Conservation (phyloP, 1,284 basidiomycete species). For the Apiotrichum domesticum region DNA sequence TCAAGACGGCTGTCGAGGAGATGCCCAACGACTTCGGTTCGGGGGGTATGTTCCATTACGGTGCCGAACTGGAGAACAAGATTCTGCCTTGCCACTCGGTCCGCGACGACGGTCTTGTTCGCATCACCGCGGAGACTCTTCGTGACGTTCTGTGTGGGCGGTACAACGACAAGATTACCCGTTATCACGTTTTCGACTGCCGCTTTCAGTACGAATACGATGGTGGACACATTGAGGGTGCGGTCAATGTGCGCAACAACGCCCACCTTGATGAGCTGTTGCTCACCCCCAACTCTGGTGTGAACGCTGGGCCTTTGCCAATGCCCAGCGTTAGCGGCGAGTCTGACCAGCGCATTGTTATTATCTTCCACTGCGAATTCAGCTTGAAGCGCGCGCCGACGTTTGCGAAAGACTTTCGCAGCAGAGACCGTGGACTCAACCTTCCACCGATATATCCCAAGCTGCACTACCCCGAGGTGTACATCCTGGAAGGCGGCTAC, state of each 20-base stretch:
- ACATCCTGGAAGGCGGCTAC: conserved; percentile 94
- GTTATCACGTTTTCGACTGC: conserved; percentile 85
- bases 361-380: conserved; percentile 98
- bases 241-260: conserved; percentile 86
- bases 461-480: conserved; percentile 94
- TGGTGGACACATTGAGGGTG: conserved; percentile 87
- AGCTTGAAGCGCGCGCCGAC: conserved; percentile 91
- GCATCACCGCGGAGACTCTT: conserved; percentile 75
- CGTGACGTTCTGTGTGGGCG: conserved; percentile 66
- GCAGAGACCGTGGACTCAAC: conserved; percentile 81
- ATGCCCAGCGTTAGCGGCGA: conserved; percentile 76
- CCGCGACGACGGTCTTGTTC: conserved; percentile 89
- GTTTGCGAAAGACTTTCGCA: conserved; percentile 86
- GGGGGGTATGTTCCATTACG: conserved; percentile 66
- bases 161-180: conserved; percentile 59
- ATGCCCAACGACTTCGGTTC: conserved; percentile 20
- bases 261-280: conserved; percentile 73
- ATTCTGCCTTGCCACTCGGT: conserved; percentile 89
- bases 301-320: conserved; percentile 55
- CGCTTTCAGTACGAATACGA: conserved; percentile 95
- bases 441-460: conserved; percentile 74
- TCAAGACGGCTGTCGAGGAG: neutral
- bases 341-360: conserved; percentile 63
- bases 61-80: conserved; percentile 88
- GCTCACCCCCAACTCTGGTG: conserved; percentile 53